These are phyloP conservation scores for Tylopilus orsonianus DNA, from an alignment of 1,284 basidiomycete species.

Conservation along the genomic window DNA sequence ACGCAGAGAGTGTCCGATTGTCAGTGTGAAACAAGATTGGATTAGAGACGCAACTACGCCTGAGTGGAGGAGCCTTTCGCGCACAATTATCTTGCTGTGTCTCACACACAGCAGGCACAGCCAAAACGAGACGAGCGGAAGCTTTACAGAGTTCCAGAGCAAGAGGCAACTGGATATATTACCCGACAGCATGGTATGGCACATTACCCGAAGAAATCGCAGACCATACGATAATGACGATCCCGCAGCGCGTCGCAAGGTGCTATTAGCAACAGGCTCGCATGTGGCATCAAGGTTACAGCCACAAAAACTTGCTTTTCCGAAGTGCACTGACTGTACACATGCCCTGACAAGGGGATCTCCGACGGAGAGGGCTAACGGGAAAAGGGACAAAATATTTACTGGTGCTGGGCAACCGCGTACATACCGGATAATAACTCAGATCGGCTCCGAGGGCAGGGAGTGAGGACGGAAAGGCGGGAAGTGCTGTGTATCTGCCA, in stretches of 20 bases:
- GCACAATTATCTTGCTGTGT: neutral
- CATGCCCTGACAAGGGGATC: too few relatives aligned
- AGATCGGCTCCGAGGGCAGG: too few relatives aligned
- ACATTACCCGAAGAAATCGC: neutral
- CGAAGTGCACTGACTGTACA: neutral
- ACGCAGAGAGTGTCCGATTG: neutral
- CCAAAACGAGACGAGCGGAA: neutral
- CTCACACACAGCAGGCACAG: conserved; percentile 2
- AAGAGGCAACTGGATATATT: neutral
- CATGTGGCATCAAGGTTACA: too few relatives aligned
- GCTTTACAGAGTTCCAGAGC: neutral
- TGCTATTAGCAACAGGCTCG: too few relatives aligned
- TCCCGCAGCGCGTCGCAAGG: neutral
- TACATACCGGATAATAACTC: too few relatives aligned
- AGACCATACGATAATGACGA: neutral
- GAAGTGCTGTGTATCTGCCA: too few relatives aligned
- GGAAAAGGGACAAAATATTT: too few relatives aligned
- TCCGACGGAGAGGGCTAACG: too few relatives aligned
- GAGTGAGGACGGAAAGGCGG: too few relatives aligned
- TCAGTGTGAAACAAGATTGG: neutral
- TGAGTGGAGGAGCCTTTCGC: neutral
- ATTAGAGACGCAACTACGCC: neutral
- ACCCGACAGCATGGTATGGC: neutral
- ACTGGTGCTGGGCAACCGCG: too few relatives aligned
- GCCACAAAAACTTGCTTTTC: neutral